Evolutionary conservation across 345 rosid genomes (phyloP), one percentile per base, ranked within the genome.

Genomic region (Chamaenerion angustifolium): DNA sequence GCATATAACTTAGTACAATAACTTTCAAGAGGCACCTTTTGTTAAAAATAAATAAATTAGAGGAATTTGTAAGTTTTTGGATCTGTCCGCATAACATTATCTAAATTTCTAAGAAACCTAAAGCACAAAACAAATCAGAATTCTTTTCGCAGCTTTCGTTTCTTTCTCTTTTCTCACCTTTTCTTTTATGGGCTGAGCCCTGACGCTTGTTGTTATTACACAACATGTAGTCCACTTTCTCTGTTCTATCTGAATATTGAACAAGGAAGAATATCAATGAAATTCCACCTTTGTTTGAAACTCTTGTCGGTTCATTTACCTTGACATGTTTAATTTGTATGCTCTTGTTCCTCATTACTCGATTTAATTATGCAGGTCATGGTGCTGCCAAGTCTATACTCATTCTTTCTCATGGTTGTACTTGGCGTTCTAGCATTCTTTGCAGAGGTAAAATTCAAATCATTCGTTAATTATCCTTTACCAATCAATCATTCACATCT

Each of bases 401-500:
- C 85, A 1, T 47, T 85, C 45, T 48, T 66, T 40, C 67, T 79
- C 51, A 76, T 85, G 88, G 64, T 76, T 42, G 21, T 65, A 49
- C 85, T 79, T 44, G 90, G 88, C 40, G 62, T 60, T 11, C 66
- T 89, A 46, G 82, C 97, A 43, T 85, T 89, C 69, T 70, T 71
- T 23, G 88, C 82, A 1, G 94, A 89, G 97, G 97, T 85, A 48
- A 43, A 65, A 10, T 18, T 50, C 49, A 19, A 43, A 31, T 35
- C 10, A 21, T 43, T n/a, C 23, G 21, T 44, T 49, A 13, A 46
- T 50, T 16, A 11, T 37, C 6, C 27, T 4, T 46, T 56, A 11
- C 6, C 37, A 15, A 37, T 14, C 44, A 1, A 42, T 15, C 9
- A 21, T 25, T 37, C 13, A 42, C 16, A 8, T 55, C 65, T 51